Evolutionary conservation across 1,139 yeast genomes (phyloP).

Genomic region (Yamadazyma trypodendri): DNA sequence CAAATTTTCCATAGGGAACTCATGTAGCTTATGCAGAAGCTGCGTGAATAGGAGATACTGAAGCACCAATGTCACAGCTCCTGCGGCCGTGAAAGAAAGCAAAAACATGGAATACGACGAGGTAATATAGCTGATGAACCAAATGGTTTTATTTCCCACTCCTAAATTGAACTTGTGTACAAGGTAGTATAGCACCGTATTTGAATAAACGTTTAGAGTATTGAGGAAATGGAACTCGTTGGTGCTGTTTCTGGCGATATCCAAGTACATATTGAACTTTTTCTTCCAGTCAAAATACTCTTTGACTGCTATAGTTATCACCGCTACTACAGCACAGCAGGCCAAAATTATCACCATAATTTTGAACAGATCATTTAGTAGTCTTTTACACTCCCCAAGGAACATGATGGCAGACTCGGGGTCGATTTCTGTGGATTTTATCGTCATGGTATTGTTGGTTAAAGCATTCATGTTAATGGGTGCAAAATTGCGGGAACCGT

Average conservation of each 20-base stretch:
- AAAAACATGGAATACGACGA: conserved; percentile 47
- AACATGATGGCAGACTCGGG: conserved; percentile 16
- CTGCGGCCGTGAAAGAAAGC: conserved; percentile 47
- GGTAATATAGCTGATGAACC: conserved; percentile 52
- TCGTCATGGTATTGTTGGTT: conserved; percentile 5
- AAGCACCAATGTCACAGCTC: conserved; percentile 44
- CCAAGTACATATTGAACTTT: conserved; percentile 27
- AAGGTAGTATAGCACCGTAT: conserved; percentile 17
- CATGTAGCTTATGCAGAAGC: conserved; percentile 12
- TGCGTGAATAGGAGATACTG: conserved; percentile 43
- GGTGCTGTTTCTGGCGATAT: background rate
- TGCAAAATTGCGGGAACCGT: conserved; percentile 10
- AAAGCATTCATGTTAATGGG: conserved; percentile 1
- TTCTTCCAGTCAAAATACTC: conserved; percentile 55
- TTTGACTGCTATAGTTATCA: conserved; percentile 41
- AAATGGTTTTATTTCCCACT: conserved; percentile 18
- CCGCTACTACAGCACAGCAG: conserved; percentile 22
- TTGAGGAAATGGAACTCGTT: conserved; percentile 13
- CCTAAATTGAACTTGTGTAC: conserved; percentile 4
- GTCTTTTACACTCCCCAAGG: conserved; percentile 6
- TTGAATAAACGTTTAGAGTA: conserved; percentile 19
- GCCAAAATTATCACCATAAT: conserved; percentile 23
- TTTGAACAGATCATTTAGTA: conserved; percentile 7
- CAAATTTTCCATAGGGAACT: conserved; percentile 8
- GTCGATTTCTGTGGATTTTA: conserved; percentile 19